Base-by-base conservation (phyloP, 306 rosid species). In the Castanea crenata region DNA sequence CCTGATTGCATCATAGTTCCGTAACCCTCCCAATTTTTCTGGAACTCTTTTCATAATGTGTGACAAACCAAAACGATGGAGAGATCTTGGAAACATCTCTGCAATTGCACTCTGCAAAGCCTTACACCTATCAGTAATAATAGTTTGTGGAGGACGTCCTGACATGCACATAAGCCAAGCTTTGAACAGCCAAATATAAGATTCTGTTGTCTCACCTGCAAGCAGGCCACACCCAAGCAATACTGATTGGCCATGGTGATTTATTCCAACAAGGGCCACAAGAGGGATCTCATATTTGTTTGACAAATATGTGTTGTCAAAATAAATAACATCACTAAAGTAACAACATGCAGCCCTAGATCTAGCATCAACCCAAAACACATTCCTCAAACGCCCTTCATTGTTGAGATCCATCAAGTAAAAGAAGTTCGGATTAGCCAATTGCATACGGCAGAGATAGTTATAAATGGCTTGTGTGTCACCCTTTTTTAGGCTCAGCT, bases 381-480 rank as follows among this genome's bases (percentile, higher is more conserved):
- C 92, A 85, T 94, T 94, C 79, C 95, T 89, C 79, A 94, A 78
- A 71, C 83, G 85, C 49, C 98, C 97, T 74, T 94, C 97, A 0
- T 92, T 94, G 64, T 88, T 90, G 80, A 94, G 83, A 88, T 94
- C 98, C 97, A 90, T 91, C 88, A 86, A 85, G 92, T 94, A 92
- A 81, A 91, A 94, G 92, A 94, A 94, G 85, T 92, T 91, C 23
- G 97, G 90, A 79, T 92, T 94, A 58, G 97, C 93, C 86, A 94
- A 76, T 64, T 94, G 95, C 97, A 94, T 91, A 14, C 97, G 95
- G 62, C 97, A 94, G 61, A 94, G 79, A 79, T 91, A 94, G 78
- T 92, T 94, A 86, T 94, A 92, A 71, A 94, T 90, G 79, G 95
- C 93, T 73, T 92, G 98, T 29, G 97, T 62, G 68, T 94, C 98